A percentile compares a stretch with the other conserved stretches of the same genome.
These are phyloP conservation scores for Yamadazyma aaseri DNA, from an alignment of 1,139 yeast genomes.

Conservation along the genomic window DNA sequence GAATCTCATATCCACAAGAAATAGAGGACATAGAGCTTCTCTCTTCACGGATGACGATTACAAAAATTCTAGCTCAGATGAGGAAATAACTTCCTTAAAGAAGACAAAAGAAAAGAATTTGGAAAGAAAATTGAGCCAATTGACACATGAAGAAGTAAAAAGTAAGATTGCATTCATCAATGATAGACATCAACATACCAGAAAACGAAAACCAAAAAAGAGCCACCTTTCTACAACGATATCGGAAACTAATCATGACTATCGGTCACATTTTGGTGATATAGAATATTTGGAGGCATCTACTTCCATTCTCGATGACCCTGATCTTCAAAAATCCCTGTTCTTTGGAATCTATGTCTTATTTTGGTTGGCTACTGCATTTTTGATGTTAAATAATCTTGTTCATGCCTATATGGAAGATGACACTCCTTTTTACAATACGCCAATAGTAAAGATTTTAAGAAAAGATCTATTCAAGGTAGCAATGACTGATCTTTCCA, in stretches of 20 bases:
- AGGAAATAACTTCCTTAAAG: constrained; percentile 3
- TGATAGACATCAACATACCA: constrained; percentile 5
- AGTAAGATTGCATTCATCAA: constrained; percentile 13
- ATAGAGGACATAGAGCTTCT: constrained; percentile 22
- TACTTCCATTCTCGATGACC: constrained; percentile 52
- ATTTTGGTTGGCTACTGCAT: constrained; percentile 65
- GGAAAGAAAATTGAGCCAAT: constrained; percentile 1
- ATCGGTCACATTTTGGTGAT: constrained; percentile 35
- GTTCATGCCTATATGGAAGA: constrained; percentile 39
- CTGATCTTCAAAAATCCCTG: constrained; percentile 34
- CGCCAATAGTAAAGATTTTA: constrained; percentile 53
- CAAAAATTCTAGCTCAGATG: constrained; percentile 11
- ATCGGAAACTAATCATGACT: constrained; percentile 4
- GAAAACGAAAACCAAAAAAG: constrained; percentile 10
- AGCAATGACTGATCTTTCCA: constrained; percentile 63
- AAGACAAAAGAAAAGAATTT: neutral
- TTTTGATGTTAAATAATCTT: constrained; percentile 48
- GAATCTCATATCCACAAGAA: constrained; percentile 20
- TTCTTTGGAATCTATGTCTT: constrained; percentile 68
- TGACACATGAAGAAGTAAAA: constrained; percentile 10
- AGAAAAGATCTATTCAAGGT: constrained; percentile 57
- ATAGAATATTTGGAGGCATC: constrained; percentile 39
- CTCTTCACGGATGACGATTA: constrained; percentile 23
- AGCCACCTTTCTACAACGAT: no score
- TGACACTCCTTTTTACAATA: constrained; percentile 30